Evolutionary conservation across 75 land plant species (phyloP).

Genomic region (Pinus albicaulis): DNA sequence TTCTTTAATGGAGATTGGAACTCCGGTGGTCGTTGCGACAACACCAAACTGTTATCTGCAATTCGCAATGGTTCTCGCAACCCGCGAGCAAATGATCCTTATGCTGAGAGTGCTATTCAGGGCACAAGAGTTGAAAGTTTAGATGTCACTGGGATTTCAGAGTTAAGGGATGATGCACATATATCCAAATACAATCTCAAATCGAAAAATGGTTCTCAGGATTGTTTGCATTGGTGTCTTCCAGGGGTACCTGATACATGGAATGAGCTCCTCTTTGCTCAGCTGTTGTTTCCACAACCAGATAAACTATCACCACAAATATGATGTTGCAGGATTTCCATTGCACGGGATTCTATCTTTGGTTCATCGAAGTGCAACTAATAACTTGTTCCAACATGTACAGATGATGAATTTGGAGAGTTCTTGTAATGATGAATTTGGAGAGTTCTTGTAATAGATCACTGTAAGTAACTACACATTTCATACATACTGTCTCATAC

Average conservation of each 20-base stretch:
- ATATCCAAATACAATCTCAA: constrained; percentile 58
- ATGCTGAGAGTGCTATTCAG: constrained; percentile 49
- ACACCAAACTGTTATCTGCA: constrained; percentile 32
- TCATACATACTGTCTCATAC: too few species aligned
- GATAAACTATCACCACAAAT: background rate
- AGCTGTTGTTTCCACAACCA: constrained; percentile 26
- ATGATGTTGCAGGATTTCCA: too few species aligned
- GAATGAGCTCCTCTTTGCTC: constrained; percentile 84
- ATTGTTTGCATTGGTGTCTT: constrained; percentile 97
- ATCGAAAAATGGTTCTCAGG: constrained; percentile 38
- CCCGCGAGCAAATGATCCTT: constrained; percentile 45
- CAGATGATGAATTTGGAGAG: too few species aligned
- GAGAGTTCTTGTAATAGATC: too few species aligned
- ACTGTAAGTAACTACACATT: too few species aligned
- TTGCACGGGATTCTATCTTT: too few species aligned
- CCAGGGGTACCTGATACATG: constrained; percentile 95
- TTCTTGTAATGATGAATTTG: too few species aligned
- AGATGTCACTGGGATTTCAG: constrained; percentile 68
- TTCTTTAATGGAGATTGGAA: constrained; percentile 94
- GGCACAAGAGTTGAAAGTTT: constrained; percentile 65
- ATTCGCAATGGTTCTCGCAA: constrained; percentile 30
- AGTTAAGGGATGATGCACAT: constrained; percentile 75
- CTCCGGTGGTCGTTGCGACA: constrained; percentile 86
- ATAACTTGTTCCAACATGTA: too few species aligned
- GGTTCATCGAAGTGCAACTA: too few species aligned